phyloP scores from a whole-genome alignment of 2,329 filamentous ascomycete genomes.

The Cylindrodendrum hubeiense region DNA sequence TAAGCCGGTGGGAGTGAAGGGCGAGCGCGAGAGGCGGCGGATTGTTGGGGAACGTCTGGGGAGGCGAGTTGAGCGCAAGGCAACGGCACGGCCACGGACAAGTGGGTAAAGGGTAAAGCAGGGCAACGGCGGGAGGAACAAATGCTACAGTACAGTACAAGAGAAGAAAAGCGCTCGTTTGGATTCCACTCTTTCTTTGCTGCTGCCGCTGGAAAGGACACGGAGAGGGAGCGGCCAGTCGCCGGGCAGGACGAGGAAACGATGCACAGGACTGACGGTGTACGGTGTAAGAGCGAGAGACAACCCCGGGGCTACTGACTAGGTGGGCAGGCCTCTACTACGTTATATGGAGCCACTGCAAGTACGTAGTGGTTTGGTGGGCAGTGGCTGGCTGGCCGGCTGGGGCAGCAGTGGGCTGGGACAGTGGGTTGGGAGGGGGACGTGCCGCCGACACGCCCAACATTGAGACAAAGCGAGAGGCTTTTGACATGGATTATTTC shows the following conservation, averaged over 20 bases:
- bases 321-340: neutral
- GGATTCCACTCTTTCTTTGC: neutral
- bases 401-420: neutral
- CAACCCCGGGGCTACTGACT: neutral
- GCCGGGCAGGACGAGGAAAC: neutral
- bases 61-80: conserved; percentile 8
- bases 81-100: conserved; percentile 4
- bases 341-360: neutral
- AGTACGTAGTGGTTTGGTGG: neutral
- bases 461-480: conserved; percentile 19
- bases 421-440: neutral
- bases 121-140: too few relatives aligned
- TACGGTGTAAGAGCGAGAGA: neutral
- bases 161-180: neutral
- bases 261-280: conserved; percentile 1
- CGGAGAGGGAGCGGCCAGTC: neutral
- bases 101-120: neutral
- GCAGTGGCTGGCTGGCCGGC: neutral
- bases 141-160: neutral
- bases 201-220: neutral
- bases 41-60: conserved; percentile 24
- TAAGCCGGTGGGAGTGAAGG: conserved; percentile 18
- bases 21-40: conserved; percentile 16
- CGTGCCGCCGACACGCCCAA: conserved; percentile 10
- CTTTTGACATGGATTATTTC: conserved; percentile 19